Base-by-base conservation (phyloP, 768 basidiomycete genomes). In the Psilocybe sp. region DNA sequence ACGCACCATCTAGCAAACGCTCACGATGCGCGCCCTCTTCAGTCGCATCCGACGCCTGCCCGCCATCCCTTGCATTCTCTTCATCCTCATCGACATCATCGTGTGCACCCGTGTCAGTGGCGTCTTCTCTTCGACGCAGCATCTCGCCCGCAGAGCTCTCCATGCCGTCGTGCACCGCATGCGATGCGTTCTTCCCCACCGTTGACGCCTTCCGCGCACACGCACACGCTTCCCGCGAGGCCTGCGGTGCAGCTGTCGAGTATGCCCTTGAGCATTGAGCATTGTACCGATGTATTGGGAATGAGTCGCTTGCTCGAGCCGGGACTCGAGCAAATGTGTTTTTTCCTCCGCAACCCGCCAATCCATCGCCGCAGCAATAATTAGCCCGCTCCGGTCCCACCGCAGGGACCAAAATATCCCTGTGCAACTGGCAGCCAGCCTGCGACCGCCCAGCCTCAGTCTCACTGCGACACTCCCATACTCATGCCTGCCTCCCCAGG, bases 201-300 rank as follows among this genome's bases (percentile, higher is more conserved):
- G 74, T 64, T n/a, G 75, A 82, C 47, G 69, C 75, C 57, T 76
- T 90, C 11, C 76, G 76, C 46, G 78, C 77, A 54, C 87, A 90
- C 60, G 87, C 82, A 16, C 69, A 60, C 8, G 58, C 54, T 15
- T 69, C 74, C n/a, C 79, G 78, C 60, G 85, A 87, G 60, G 88
- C 87, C 6, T 90, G 88, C 60, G 78, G 76, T 50, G 77, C 77
- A 45, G 87, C 87, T 10, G 87, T 89, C 60, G 81, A 84, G 55
- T 90, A 90, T 65, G 79, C 80, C 18, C 80, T 89, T 50, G 88
- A 90, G 42, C 57, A 55, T 28, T 58, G 46, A 52, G 45, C 40
- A 39, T 33, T 9, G n/a, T 20, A 15, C 37, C 23, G 12, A 12
- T 23, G 14, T n/a, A 28, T 28, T 28, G 23, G 23, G 23, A 28